These are phyloP conservation scores for Scortechinia acanthostroma DNA, from an alignment of 2,329 filamentous ascomycete genomes.

Conservation along the genomic window DNA sequence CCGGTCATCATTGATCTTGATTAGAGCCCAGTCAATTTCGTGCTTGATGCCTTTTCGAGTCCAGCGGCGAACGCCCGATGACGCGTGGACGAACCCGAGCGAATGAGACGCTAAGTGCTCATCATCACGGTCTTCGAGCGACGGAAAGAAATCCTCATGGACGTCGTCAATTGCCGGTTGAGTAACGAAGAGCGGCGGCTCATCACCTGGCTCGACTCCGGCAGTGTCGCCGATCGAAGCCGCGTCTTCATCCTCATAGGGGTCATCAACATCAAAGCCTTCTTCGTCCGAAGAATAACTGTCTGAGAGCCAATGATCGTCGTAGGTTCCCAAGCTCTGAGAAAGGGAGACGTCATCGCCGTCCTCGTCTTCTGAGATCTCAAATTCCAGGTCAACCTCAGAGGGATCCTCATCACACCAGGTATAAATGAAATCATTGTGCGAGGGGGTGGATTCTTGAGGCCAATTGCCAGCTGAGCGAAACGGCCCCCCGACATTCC, in stretches of 20 bases:
- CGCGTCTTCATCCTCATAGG: neutral
- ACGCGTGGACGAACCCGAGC: conserved; percentile 55
- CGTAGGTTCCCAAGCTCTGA: neutral
- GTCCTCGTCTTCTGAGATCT: neutral
- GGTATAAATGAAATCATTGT: neutral
- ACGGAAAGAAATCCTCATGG: neutral
- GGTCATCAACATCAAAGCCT: neutral
- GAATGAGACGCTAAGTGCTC: conserved; percentile 1
- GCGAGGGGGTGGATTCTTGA: neutral
- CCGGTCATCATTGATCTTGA: conserved; percentile 49
- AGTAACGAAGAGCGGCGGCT: conserved; percentile 1
- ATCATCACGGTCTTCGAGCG: conserved; percentile 1
- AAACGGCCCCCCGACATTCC: neutral
- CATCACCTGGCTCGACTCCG: neutral
- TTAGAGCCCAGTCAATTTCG: conserved; percentile 63
- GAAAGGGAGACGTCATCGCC: neutral
- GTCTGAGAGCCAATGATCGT: neutral
- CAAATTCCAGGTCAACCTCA: neutral
- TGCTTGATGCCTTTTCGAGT: conserved; percentile 45
- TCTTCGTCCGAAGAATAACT: neutral
- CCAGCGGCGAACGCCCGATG: conserved; percentile 54
- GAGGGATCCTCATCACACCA: neutral
- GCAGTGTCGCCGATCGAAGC: neutral
- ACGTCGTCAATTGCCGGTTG: conserved; percentile 2
- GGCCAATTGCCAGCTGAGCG: conserved; percentile 1